These are phyloP conservation scores for Tilletia walkeri DNA, from an alignment of 1,284 basidiomycete genomes.

Conservation along the genomic window DNA sequence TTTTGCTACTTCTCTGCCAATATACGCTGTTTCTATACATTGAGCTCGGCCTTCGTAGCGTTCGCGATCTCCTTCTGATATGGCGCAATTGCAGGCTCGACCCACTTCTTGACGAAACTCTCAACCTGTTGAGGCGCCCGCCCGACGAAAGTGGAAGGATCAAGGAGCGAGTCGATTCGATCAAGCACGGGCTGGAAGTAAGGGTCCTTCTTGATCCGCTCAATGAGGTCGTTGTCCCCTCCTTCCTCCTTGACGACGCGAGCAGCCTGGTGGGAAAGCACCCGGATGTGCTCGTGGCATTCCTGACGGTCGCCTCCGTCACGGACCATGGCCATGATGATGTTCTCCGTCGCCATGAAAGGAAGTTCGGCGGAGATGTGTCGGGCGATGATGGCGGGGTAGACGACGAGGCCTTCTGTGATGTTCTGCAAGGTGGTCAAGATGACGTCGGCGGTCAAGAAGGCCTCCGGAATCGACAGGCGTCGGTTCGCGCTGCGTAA, in stretches of 20 bases:
- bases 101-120: slow-evolving; percentile 79
- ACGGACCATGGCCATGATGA: slow-evolving; percentile 99
- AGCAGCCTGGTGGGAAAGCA: slow-evolving; percentile 93
- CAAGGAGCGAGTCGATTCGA: slow-evolving; percentile 58
- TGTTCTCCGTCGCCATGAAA: slow-evolving; percentile 93
- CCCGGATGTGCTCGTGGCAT: slow-evolving; percentile 92
- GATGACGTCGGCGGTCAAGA: slow-evolving; percentile 94
- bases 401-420: slow-evolving; percentile 94
- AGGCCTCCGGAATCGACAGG: slow-evolving; percentile 92
- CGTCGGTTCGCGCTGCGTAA: slow-evolving; percentile 80
- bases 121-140: slow-evolving; percentile 52
- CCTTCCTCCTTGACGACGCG: slow-evolving; percentile 93
- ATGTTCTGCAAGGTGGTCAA: slow-evolving; percentile 94
- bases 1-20: too few relatives aligned
- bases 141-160: slow-evolving; percentile 43
- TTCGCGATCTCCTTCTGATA: slow-evolving; percentile 66
- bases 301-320: slow-evolving; percentile 88
- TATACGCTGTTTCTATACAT: slow-evolving; percentile 29
- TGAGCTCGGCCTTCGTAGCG: slow-evolving; percentile 63
- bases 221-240: slow-evolving; percentile 92
- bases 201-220: slow-evolving; percentile 70
- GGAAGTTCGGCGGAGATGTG: slow-evolving; percentile 92
- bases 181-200: slow-evolving; percentile 65
- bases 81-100: slow-evolving; percentile 74
- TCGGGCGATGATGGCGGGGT: slow-evolving; percentile 89